Percentiles rank a stretch among this genome's conserved stretches.
These are phyloP conservation scores for Ramaria sp. DNA, from an alignment of 768 basidiomycete species.

Conservation along the genomic window DNA sequence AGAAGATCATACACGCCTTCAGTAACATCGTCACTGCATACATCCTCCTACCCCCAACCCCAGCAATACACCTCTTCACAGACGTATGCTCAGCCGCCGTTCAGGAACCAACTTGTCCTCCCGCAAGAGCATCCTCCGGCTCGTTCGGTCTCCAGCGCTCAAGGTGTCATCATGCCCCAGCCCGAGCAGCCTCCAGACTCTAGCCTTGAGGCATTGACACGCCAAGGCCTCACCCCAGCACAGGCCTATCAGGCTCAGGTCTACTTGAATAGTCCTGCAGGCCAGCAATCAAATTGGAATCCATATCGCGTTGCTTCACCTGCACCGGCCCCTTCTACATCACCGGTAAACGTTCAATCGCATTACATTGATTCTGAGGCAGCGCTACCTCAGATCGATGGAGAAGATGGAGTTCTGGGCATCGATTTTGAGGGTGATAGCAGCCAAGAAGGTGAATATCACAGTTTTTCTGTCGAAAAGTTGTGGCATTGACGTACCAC, in stretches of 20 bases:
- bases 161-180: conserved; percentile 34
- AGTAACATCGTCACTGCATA: conserved; percentile 21
- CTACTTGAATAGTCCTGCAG: conserved; percentile 35
- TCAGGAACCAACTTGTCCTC: conserved; percentile 15
- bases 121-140: conserved; percentile 31
- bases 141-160: conserved; percentile 37
- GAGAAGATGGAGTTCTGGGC: conserved; percentile 45
- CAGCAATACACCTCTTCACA: conserved; percentile 17
- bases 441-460: conserved; percentile 23
- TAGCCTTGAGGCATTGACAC: conserved; percentile 30
- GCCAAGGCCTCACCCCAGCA: conserved; percentile 55
- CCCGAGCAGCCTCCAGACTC: conserved; percentile 42
- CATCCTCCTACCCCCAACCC: conserved; percentile 15
- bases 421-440: conserved; percentile 39
- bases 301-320: conserved; percentile 26
- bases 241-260: conserved; percentile 78
- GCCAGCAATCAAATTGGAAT: conserved; percentile 16
- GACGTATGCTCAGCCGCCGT: conserved; percentile 17
- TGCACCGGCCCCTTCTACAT: conserved; percentile 12
- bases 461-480: background rate
- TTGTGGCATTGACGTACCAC: background rate
- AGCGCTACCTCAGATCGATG: conserved; percentile 34
- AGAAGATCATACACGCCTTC: conserved; percentile 36
- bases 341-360: conserved; percentile 15
- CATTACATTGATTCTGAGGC: conserved; percentile 16